These are phyloP conservation scores for Gloeostereum incarnatum DNA, from an alignment of 768 basidiomycete genomes.

Conservation along the genomic window DNA sequence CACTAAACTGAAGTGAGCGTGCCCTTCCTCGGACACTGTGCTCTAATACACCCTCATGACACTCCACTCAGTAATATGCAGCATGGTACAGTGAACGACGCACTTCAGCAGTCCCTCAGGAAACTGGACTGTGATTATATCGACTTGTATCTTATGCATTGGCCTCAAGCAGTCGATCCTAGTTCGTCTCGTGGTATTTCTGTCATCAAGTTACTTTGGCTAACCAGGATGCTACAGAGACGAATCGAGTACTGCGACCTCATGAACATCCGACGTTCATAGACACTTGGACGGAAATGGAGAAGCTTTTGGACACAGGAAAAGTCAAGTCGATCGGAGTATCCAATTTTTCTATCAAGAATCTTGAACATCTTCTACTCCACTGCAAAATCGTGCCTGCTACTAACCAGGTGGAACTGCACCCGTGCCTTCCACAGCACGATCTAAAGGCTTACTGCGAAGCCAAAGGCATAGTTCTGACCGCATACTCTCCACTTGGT, in stretches of 20 bases:
- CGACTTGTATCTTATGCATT: conserved; percentile 37
- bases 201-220: not conserved
- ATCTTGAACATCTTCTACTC: conserved; percentile 23
- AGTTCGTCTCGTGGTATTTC: not conserved
- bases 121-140: conserved; percentile 31
- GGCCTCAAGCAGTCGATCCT: conserved; percentile 18
- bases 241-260: conserved; percentile 9
- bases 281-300: conserved; percentile 32
- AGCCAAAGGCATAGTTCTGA: conserved; percentile 28
- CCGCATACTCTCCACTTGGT: conserved; percentile 41
- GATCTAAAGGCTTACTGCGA: conserved; percentile 32
- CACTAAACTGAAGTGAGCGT: conserved; percentile 27
- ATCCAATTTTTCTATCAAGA: conserved; percentile 39
- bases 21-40: conserved; percentile 4
- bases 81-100: conserved; percentile 24
- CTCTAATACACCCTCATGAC: too few species aligned
- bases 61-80: conserved; percentile 8
- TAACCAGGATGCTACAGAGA: not conserved
- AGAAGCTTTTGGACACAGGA: conserved; percentile 24
- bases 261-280: conserved; percentile 18
- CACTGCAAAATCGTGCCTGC: conserved; percentile 31
- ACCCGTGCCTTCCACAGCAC: conserved; percentile 35
- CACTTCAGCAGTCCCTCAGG: conserved; percentile 22
- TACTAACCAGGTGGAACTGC: conserved; percentile 31
- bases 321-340: conserved; percentile 35